Base-by-base conservation (phyloP, 2,329 filamentous ascomycete genomes). In the Trichoderma simmonsii region DNA sequence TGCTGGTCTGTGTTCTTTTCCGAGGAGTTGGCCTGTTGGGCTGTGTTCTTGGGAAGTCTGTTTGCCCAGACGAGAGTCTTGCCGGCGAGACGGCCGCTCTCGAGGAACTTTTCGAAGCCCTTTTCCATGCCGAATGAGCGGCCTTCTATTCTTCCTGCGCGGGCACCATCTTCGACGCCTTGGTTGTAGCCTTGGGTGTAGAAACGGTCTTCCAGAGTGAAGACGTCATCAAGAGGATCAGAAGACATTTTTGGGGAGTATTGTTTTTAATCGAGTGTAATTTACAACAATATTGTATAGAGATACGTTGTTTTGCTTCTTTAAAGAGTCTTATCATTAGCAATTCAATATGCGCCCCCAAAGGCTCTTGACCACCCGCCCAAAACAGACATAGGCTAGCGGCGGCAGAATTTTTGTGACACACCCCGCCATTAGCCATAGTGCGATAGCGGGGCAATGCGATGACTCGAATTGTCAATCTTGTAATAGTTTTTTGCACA, bases 41-140 rank as follows among this genome's bases (percentile, higher is more conserved):
- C 18, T 18, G 43, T 63, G 73, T 74, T 56, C 73, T 75, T 71
- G 70, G 74, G 57, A 1, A 94, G 81, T 69, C 94, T 87, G 73
- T 93, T 92, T 14, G 91, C 90, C 95, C 95, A 98, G n/a, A 98
- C 86, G 28, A 92, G 83, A 15, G 93, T 90, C 77, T 90, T 91
- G 59, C 94, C 93, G 76, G 95, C 91, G 36, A 98, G 82, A 72
- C 87, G 87, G 3, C 95, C 95, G 80, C 94, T 88, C 74, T 94
- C 91, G 56, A 92, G 79, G 78, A 97, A 98, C 82, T 97, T 98
- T 77, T 97, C 93, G 77, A 96, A 98, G 0, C 95, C 95, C 75
- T 95, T 96, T 80, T 97, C 92, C 56, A 98, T 89, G 0, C 95
- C 96, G 79, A 98, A 94, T 24, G 94, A 89, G 66, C 94, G 92